Base-by-base conservation (phyloP, 148 eudicot genomes). In the Silene conica region DNA sequence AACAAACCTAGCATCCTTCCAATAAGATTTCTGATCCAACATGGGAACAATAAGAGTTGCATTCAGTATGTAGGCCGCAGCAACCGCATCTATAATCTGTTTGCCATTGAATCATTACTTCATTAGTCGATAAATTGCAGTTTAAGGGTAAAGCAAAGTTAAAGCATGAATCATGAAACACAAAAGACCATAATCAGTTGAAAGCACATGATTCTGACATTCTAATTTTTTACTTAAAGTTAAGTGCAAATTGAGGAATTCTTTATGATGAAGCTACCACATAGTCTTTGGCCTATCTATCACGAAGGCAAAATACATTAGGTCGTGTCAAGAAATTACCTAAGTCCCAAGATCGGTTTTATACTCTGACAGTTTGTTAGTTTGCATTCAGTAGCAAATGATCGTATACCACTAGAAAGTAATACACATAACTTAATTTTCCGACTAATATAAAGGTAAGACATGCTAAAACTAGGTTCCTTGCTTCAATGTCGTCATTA, bases 81-180 rank as follows among this genome's bases (percentile, higher is more conserved):
- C 96, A 75, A 92, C 97, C 34, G 91, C 86, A 82, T 92, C 97
- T 54, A 83, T 87, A 77, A 92, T 92, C 98, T 92, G 88, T n/a
- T n/a, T 74, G 28, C 28, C 28, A 26, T 66, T 63, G 62, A 75
- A 60, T 58, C 20, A 46, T n/a, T 16, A 23, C 18, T 26, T 26
- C 1, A 26, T 26, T 1, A 1, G 16, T 28, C 26, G n/a, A n/a
- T n/a, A 60, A 58, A 66, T 18, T 43, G 6, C 71, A 74, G 21
- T 21, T 59, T 20, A 19, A 28, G 41, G 23, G 28, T 54, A 67
- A 73, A 74, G 71, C 72, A 65, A 15, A 43, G 55, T 63, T 4
- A 41, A 43, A 77, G 54, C 46, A 55, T 41, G 22, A 41, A 26
- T 19, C 46, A 76, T 23, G 31, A 23, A 63, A 55, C n/a, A 26